These are phyloP conservation scores for Coemansia sp. DNA, from an alignment of 192 early-diverging fungal species.

Conservation along the genomic window DNA sequence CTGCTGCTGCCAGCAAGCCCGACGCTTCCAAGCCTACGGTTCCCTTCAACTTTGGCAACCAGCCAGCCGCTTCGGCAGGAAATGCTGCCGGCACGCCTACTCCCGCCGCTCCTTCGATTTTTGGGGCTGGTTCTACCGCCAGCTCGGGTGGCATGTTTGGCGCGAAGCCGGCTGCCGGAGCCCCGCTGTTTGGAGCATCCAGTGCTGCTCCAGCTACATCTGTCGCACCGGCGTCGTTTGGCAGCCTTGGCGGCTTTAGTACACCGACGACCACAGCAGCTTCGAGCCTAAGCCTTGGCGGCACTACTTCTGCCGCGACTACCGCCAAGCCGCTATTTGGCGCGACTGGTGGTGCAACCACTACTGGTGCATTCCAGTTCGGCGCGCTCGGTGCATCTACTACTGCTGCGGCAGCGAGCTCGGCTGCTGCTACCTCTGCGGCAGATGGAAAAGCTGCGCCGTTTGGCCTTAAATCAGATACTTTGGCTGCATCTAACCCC, in stretches of 20 bases:
- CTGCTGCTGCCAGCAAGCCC: conserved; percentile 14
- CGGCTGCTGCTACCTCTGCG: not conserved
- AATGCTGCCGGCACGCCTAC: not conserved
- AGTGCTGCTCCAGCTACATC: conserved; percentile 11
- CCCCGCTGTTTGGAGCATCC: not conserved
- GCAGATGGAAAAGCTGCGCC: not conserved
- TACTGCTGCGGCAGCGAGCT: not conserved
- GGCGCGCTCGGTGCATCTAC: conserved; percentile 12
- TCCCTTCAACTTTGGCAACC: conserved; percentile 13
- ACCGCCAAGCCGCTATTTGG: conserved; percentile 22
- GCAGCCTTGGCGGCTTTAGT: conserved; percentile 15
- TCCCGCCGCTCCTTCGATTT: not conserved
- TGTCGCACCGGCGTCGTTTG: conserved; percentile 11
- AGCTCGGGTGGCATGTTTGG: conserved; percentile 1
- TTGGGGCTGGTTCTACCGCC: not conserved
- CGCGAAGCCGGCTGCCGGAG: conserved; percentile 3
- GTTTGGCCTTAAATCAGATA: conserved; percentile 22
- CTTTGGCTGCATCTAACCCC: conserved; percentile 40
- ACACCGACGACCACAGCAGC: conserved; percentile 12
- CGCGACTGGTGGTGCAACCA: conserved; percentile 22
- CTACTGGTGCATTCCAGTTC: conserved; percentile 36
- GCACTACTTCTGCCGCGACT: conserved; percentile 27
- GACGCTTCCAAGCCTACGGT: conserved; percentile 12
- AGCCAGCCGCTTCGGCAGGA: not conserved
- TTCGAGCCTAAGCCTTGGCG: conserved; percentile 25